These are phyloP conservation scores for Yamadazyma taylorii DNA, from an alignment of 1,139 yeast species.

Conservation along the genomic window DNA sequence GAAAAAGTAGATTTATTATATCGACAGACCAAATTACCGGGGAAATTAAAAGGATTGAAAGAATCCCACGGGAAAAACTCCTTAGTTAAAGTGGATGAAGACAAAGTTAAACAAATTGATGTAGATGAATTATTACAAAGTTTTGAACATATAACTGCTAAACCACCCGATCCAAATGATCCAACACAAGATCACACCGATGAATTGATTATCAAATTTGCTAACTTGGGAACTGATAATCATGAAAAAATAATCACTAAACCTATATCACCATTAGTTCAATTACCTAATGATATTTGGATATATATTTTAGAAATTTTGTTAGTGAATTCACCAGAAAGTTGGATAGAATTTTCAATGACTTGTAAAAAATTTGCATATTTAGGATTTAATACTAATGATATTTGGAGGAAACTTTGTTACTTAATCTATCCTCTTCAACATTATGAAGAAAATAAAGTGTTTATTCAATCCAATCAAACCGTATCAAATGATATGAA, in stretches of 20 bases:
- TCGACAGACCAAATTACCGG: constrained; percentile 48
- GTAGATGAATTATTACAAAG: constrained; percentile 34
- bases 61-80: constrained; percentile 33
- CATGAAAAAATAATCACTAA: constrained; percentile 26
- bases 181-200: constrained; percentile 14
- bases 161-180: constrained; percentile 27
- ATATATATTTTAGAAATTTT: constrained; percentile 52
- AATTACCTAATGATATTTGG: constrained; percentile 68
- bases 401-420: constrained; percentile 60
- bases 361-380: constrained; percentile 63
- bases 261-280: constrained; percentile 57
- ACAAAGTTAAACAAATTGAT: constrained; percentile 35
- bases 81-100: constrained; percentile 30
- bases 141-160: constrained; percentile 30
- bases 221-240: constrained; percentile 30
- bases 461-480: constrained; percentile 15
- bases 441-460: constrained; percentile 44
- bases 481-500: constrained; percentile 16
- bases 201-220: constrained; percentile 26
- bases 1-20: constrained; percentile 70
- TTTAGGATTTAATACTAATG: constrained; percentile 56
- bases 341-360: constrained; percentile 66
- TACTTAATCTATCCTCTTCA: constrained; percentile 58
- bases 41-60: constrained; percentile 22
- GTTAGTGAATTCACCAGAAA: constrained; percentile 53